Evolutionary conservation across 176 grass and related monocot species (phyloP).

Genomic region (Calamus simplicifolius): DNA sequence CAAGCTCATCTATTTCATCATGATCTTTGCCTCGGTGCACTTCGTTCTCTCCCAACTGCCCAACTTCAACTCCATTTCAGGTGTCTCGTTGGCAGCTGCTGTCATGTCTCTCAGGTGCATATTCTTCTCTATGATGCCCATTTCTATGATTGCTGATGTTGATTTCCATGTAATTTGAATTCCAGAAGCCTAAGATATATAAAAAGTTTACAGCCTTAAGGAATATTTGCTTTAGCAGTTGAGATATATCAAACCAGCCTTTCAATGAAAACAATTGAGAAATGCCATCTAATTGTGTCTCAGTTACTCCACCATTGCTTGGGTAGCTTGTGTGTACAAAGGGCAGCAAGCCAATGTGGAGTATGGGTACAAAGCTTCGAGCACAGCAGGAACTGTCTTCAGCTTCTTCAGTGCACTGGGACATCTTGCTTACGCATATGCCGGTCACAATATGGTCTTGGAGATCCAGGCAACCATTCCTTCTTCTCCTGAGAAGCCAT

Average conservation of each 20-base stretch:
- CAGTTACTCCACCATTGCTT: constrained; percentile 88
- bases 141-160: too few species aligned
- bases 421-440: constrained; percentile 67
- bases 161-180: too few species aligned
- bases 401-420: constrained; percentile 67
- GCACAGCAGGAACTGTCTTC: constrained; percentile 50
- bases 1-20: constrained; percentile 84
- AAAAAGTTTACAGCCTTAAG: too few species aligned
- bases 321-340: constrained; percentile 66
- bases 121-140: too few species aligned
- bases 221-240: too few species aligned
- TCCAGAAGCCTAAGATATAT: too few species aligned
- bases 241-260: too few species aligned
- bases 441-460: constrained; percentile 79
- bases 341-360: constrained; percentile 44
- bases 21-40: constrained; percentile 81
- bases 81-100: constrained; percentile 82
- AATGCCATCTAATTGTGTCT: background rate
- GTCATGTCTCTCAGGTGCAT: constrained; percentile 72
- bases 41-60: constrained; percentile 82
- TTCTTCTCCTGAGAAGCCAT: constrained; percentile 63
- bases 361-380: constrained; percentile 33
- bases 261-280: too few species aligned
- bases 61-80: constrained; percentile 91
- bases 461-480: constrained; percentile 95